Conservation (phyloP, 495 filamentous ascomycete genomes). For the Lophiostoma macrostomum region DNA sequence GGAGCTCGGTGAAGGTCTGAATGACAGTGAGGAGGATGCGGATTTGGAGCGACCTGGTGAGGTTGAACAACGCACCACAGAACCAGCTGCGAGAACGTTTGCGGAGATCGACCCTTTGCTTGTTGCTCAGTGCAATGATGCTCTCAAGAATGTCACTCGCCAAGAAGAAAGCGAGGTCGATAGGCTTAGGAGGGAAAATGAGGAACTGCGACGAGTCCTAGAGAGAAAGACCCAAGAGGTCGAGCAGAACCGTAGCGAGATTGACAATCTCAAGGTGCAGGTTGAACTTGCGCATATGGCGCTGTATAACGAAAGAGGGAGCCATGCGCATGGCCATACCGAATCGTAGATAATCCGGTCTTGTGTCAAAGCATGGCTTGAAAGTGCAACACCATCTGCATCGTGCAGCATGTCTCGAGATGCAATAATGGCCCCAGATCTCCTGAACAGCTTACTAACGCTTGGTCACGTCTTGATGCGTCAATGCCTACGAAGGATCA, state of each 20-base stretch:
- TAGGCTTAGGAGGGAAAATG: slow-evolving; percentile 17
- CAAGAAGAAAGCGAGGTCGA: slow-evolving; percentile 18
- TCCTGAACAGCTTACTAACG: no score
- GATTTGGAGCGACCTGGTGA: background rate
- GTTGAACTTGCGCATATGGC: slow-evolving; percentile 25
- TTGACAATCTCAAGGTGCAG: slow-evolving; percentile 18
- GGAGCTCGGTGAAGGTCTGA: slow-evolving; percentile 24
- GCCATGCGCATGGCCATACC: no score
- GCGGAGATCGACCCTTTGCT: slow-evolving; percentile 28
- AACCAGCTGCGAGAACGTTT: no score
- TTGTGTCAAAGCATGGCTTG: no score
- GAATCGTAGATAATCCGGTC: no score
- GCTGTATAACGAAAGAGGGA: slow-evolving; percentile 20
- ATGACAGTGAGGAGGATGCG: slow-evolving; percentile 15
- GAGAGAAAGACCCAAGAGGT: slow-evolving; percentile 11
- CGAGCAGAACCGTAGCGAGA: slow-evolving; percentile 19
- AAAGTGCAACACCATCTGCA: no score
- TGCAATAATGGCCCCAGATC: no score
- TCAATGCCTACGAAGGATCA: no score
- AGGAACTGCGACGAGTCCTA: slow-evolving; percentile 13
- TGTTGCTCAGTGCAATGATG: slow-evolving; percentile 25
- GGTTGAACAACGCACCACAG: background rate
- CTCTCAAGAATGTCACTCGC: slow-evolving; percentile 13
- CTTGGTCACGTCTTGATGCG: no score
- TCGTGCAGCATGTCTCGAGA: no score